Evolutionary conservation across 2,329 filamentous ascomycete species (phyloP).

Genomic region (Magnaporthiopsis poae): DNA sequence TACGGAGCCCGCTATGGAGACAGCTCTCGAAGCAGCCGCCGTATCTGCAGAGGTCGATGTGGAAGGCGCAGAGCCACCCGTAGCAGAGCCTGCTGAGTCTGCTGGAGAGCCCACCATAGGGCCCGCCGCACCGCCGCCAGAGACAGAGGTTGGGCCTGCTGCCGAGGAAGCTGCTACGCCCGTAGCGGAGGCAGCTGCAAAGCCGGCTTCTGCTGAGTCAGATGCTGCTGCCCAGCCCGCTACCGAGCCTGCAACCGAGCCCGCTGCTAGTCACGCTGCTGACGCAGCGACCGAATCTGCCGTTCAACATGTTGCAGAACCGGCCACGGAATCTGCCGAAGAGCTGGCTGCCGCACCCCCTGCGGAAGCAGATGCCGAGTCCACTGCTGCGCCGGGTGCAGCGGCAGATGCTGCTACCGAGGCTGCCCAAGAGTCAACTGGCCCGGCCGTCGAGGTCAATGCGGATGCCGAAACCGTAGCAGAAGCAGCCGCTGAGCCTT

Average conservation of each 20-base stretch:
- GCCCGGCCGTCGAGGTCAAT: background rate
- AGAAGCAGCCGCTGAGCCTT: background rate
- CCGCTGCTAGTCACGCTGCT: background rate
- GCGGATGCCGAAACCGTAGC: background rate
- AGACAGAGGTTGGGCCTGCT: constrained; percentile 1
- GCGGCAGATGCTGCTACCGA: background rate
- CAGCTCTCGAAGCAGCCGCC: too few species aligned
- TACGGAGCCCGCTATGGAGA: too few species aligned
- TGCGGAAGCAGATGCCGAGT: constrained; percentile 1
- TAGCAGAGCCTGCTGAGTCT: background rate
- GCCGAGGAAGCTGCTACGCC: constrained; percentile 1
- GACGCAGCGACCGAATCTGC: background rate
- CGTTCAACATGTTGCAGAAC: background rate
- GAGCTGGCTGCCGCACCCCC: background rate
- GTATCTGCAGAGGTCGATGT: too few species aligned
- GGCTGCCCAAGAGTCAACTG: background rate
- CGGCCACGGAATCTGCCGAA: background rate
- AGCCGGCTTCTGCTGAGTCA: background rate
- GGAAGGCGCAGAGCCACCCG: too few species aligned
- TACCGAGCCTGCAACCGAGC: background rate
- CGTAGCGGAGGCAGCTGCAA: background rate
- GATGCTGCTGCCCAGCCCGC: background rate
- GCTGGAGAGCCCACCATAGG: constrained; percentile 1
- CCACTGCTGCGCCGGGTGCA: background rate
- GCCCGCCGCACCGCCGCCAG: background rate